A percentile compares a stretch with the other conserved stretches of the same genome.
phyloP scores from a whole-genome alignment of 345 rosid genomes.

The Linum tenue region DNA sequence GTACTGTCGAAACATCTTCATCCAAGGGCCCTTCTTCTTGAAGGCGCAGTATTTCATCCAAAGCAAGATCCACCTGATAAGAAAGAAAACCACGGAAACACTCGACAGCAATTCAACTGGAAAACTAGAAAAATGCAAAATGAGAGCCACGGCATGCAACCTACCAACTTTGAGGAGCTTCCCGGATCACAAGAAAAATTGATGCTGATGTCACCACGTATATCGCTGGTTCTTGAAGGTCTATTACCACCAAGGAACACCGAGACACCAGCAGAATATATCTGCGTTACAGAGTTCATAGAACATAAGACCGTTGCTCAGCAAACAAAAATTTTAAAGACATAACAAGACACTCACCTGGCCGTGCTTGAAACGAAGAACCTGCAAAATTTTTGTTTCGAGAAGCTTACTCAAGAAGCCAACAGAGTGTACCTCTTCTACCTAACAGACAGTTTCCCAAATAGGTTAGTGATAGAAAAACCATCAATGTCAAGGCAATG shows the following conservation, averaged over 20 bases:
- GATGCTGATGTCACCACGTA: slow-evolving; percentile 76
- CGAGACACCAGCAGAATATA: slow-evolving; percentile 75
- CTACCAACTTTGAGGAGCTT: slow-evolving; percentile 69
- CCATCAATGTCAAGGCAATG: neutral
- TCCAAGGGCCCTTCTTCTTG: slow-evolving; percentile 74
- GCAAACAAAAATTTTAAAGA: slow-evolving; percentile 6
- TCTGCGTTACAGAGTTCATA: slow-evolving; percentile 34
- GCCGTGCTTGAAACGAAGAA: slow-evolving; percentile 86
- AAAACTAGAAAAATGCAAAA: neutral
- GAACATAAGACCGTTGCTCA: slow-evolving; percentile 8
- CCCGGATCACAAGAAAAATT: slow-evolving; percentile 89
- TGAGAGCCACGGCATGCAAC: neutral
- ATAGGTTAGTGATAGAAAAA: slow-evolving; percentile 6
- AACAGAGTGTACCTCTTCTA: slow-evolving; percentile 66
- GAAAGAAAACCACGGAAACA: slow-evolving; percentile 1
- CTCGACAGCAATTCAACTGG: neutral
- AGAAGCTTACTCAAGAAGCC: slow-evolving; percentile 75
- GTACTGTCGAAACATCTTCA: slow-evolving; percentile 60
- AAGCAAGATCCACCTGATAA: slow-evolving; percentile 70
- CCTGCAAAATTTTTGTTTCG: slow-evolving; percentile 75
- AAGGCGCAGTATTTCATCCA: slow-evolving; percentile 72
- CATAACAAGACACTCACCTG: slow-evolving; percentile 39
- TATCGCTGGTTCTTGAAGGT: slow-evolving; percentile 80
- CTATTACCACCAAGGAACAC: slow-evolving; percentile 76
- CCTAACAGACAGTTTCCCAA: slow-evolving; percentile 30